Conservation (phyloP, 768 basidiomycete species). For the Rhodotorula graminis region DNA sequence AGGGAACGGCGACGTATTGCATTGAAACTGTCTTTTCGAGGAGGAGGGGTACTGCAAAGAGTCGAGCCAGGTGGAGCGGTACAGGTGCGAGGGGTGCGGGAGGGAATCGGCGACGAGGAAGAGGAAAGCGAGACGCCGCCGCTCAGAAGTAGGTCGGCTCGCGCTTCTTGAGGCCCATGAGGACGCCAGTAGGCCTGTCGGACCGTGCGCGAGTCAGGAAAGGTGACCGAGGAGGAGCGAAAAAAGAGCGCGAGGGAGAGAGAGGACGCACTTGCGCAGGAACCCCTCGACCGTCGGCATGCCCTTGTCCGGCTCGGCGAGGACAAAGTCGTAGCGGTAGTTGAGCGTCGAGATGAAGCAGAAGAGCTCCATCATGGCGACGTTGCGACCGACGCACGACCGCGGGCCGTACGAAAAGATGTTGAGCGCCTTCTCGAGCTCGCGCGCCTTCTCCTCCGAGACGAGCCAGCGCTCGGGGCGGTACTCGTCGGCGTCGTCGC, state of each 20-base stretch:
- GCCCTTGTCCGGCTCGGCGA: conserved; percentile 28
- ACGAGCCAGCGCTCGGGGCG: conserved; percentile 85
- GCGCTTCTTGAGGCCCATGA: conserved; percentile 3
- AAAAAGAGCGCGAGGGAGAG: neutral
- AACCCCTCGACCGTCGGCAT: conserved; percentile 78
- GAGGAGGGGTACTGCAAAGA: too few relatives aligned
- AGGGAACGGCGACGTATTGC: too few relatives aligned
- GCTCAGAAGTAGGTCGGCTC: neutral
- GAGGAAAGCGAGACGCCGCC: too few relatives aligned
- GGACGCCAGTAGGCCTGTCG: neutral
- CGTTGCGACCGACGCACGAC: conserved; percentile 64
- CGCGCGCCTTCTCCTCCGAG: conserved; percentile 59
- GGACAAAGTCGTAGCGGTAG: conserved; percentile 55
- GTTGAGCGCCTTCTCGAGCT: conserved; percentile 60
- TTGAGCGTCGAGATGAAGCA: conserved; percentile 77
- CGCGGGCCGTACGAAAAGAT: conserved; percentile 47
- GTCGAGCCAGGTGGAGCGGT: too few relatives aligned
- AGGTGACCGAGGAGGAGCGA: too few relatives aligned
- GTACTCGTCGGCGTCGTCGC: conserved; percentile 66
- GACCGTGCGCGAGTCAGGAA: too few relatives aligned
- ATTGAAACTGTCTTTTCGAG: too few relatives aligned
- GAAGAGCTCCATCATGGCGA: conserved; percentile 49
- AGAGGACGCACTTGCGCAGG: conserved; percentile 46
- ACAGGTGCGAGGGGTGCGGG: too few relatives aligned
- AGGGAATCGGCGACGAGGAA: neutral